Evolutionary conservation across 192 early-diverging fungal genomes (phyloP), one percentile per base, ranked within the genome.

Genomic region (Backusella macrospora): DNA sequence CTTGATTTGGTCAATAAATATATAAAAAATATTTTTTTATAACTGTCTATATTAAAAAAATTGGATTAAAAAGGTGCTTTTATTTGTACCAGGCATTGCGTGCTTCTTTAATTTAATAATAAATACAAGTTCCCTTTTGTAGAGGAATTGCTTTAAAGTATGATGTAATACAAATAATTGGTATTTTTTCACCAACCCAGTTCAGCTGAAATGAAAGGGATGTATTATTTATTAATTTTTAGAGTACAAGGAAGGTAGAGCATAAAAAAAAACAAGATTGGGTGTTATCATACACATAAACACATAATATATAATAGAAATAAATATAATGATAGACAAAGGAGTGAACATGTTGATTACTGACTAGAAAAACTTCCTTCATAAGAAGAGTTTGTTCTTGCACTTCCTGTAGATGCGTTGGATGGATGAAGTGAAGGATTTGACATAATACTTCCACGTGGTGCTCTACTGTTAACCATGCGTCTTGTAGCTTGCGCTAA

Each of bases 401-500:
- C 52, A 59, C 52, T 59, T 29, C 52, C 52, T 59, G 26, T 10
- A 23, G 52, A 59, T 59, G 52, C 23, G 52, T 26, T 59, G 52
- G 52, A 59, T 26, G 52, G 52, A 23, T 59, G 10, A 12, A 59
- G 26, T 26, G 52, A 59, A 59, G 65, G 37, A 12, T 40, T 21
- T 66, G 38, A 43, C 7, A 38, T 26, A 0, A 40, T 0, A 23
- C 40, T 66, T 21, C 38, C 37, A 18, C n/a, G n/a, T 66, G 65
- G 65, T n/a, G 37, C 40, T 66, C 65, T 66, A 43, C 65, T 66
- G 10, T 66, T 38, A 21, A 66, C 38, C 65, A 66, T 66, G 65
- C 65, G 65, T 42, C 65, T n/a, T 21, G n/a, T 66, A 40, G 65
- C 65, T 40, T 66, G 65, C 16, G 65, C 65, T 66, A 66, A 21